Conservation (phyloP, 2,329 filamentous ascomycete species). For the Lasiodiplodia hormozganensis region DNA sequence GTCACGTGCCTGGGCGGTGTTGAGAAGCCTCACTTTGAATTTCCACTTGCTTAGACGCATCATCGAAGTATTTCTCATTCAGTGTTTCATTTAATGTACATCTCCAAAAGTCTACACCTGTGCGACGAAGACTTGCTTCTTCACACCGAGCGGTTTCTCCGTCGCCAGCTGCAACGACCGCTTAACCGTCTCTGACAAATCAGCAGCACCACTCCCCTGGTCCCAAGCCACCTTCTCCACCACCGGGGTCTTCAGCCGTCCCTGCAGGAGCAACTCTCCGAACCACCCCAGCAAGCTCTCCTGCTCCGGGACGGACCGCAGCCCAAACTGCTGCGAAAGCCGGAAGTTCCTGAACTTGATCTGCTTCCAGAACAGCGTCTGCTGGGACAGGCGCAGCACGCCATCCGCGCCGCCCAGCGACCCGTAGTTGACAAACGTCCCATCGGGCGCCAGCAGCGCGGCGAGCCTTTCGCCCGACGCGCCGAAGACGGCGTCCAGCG, state of each 20-base stretch:
- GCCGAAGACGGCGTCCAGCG: conserved; percentile 31
- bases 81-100: too few species aligned
- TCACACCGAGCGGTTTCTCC: not conserved
- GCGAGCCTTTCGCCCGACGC: conserved; percentile 46
- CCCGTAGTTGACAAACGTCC: not conserved
- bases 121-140: not conserved
- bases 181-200: not conserved
- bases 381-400: conserved; percentile 33
- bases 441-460: conserved; percentile 39
- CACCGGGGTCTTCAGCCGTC: not conserved
- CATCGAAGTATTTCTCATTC: too few species aligned
- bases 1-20: too few species aligned
- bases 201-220: not conserved
- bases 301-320: not conserved
- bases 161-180: not conserved
- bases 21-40: too few species aligned
- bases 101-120: too few species aligned
- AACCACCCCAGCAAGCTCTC: not conserved
- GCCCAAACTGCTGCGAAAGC: not conserved
- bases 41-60: too few species aligned
- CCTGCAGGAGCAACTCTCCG: not conserved
- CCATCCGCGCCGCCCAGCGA: conserved; percentile 5
- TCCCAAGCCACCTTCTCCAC: not conserved
- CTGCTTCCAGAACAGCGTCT: conserved; percentile 25
- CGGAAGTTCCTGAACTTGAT: not conserved